Evolutionary conservation across 164 flowering plant species (phyloP), one percentile per base, ranked within the genome.

Genomic region (Hamamelis virginiana): DNA sequence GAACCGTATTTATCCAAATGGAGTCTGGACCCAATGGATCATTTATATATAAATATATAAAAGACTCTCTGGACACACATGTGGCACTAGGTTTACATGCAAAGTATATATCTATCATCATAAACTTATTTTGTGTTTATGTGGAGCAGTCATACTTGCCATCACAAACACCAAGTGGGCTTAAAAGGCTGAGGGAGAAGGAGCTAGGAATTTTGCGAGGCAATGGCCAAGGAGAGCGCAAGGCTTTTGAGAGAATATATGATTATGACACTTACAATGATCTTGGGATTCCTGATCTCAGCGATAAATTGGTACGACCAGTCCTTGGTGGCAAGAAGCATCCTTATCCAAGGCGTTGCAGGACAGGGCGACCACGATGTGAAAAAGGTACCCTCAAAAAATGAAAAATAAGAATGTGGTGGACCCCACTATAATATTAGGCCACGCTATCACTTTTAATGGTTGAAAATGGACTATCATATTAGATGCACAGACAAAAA

Each of bases 331-430:
- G 91, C 58, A 69, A 76, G 15, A 45, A 80, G 1, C 68, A 59
- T 19, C 91, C 95, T 1, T 88, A 88, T 56, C 92, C 92, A 0
- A 74, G 95, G 33, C 90, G 95, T 15, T 82, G 95, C 72, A 66
- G 91, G 43, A 88, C 95, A 0, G 92, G 95, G 0, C 89, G 92
- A 1, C 80, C 85, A 0, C 78, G 66, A 5, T 44, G 72, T 60
- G 60, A 75, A 15, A 62, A 59, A 33, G 87, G 87, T 85, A n/a
- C n/a, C n/a, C n/a, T n/a, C n/a, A n/a, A n/a, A n/a, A n/a, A n/a
- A n/a, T n/a, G n/a, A n/a, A n/a, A n/a, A n/a, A n/a, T n/a, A n/a
- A n/a, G n/a, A n/a, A n/a, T n/a, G n/a, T n/a, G n/a, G n/a, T n/a
- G 2, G 6, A 6, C 41, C 2, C 41, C n/a, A n/a, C n/a, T n/a